Evolutionary conservation across 1,139 yeast genomes (phyloP), one percentile per base, ranked within the genome.

Genomic region (Pichia sp.): DNA sequence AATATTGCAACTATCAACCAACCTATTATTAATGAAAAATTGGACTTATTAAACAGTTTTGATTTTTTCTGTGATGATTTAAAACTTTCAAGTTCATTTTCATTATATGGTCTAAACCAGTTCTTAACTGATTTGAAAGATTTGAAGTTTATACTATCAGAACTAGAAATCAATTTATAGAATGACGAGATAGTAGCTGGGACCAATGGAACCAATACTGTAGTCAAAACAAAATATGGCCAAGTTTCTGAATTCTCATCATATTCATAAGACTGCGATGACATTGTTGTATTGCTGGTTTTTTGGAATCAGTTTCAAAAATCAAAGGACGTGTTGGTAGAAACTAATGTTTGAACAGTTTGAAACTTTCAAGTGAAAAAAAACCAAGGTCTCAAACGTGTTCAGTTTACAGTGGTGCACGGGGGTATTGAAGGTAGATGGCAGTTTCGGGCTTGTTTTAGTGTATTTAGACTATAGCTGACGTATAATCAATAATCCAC

Each of bases 181-280:
- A 44, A 7, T 2, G 39, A 32, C 5, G 70, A 66, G 18, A 80
- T 56, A 1, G 96, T 84, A 50, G 79, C 62, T 7, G 97, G 97
- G 40, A 88, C 67, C 53, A 88, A 73, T 26, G 82, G 77, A 46
- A 80, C 74, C 13, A 80, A 66, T 46, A 85, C 70, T 49, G 89
- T 70, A 2, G 97, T 92, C 61, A 87, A 69, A 49, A 85, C 79
- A 62, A 90, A 92, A 65, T 84, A 89, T 40, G 98, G 98, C 97
- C 97, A 92, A 7, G 95, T 89, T 61, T 88, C 95, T 42, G 92
- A 82, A 59, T 82, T 80, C 65, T 89, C 97, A 69, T 92, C 98
- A 67, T 90, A 92, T 51, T 78, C 81, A 60, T 82, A 82, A 47
- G 81, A 71, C 42, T 60, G 60, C 27, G 66, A 36, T 4, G 39